Percentiles rank a stretch among this genome's conserved stretches.
Evolutionary conservation across 768 basidiomycete species (phyloP).

Genomic region (Suillus discolor): DNA sequence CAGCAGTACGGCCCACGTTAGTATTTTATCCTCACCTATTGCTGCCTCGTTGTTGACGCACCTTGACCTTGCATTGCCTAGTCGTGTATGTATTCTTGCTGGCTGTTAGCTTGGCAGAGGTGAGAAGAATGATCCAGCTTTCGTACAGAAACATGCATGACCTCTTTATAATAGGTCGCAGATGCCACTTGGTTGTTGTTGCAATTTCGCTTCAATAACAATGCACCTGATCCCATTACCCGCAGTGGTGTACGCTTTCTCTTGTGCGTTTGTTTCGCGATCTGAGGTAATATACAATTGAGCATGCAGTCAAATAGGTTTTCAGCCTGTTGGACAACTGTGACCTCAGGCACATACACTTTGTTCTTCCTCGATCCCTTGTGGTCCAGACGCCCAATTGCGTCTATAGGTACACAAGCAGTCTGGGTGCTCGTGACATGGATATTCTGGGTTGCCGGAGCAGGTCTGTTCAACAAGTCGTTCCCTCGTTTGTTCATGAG

Average conservation of each 20-base stretch:
- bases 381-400: conserved; percentile 54
- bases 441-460: conserved; percentile 62
- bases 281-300: conserved; percentile 4
- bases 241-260: conserved; percentile 48
- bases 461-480: conserved; percentile 52
- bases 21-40: conserved; percentile 18
- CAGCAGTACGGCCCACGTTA: conserved; percentile 57
- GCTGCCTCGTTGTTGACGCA: conserved; percentile 22
- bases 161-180: conserved; percentile 41
- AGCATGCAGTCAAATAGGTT: conserved; percentile 42
- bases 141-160: conserved; percentile 10
- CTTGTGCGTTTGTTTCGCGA: conserved; percentile 40
- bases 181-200: conserved; percentile 60
- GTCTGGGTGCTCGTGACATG: conserved; percentile 62
- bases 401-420: conserved; percentile 60
- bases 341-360: conserved; percentile 54
- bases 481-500: conserved; percentile 46
- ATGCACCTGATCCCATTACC: conserved; percentile 49
- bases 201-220: conserved; percentile 55
- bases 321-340: conserved; percentile 59
- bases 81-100: conserved; percentile 56
- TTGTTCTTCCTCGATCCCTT: conserved; percentile 62
- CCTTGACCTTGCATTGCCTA: conserved; percentile 19
- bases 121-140: conserved; percentile 18
- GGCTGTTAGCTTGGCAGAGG: conserved; percentile 49